Base-by-base conservation (phyloP, 768 basidiomycete species). In the Mycena albidolilacea region DNA sequence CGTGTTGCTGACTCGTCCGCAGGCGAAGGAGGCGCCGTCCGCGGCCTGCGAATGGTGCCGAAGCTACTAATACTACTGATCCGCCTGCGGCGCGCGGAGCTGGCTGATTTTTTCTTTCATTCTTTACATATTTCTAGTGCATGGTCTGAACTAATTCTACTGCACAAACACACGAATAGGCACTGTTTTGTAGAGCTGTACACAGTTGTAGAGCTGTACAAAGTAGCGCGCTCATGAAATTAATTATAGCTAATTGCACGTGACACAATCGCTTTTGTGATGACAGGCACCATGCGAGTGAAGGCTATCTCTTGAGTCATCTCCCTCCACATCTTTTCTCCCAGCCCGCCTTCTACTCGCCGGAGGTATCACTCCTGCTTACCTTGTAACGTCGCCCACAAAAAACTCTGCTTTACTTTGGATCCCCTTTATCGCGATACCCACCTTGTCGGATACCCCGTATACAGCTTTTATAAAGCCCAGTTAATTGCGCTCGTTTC, bases 401-500 rank as follows among this genome's bases (percentile, higher is more conserved):
- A 21, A 52, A 54, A 11, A 30, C 64, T 19, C 63, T 37, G 14
- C 19, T 48, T 38, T 37, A 64, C 14, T 19, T 48, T 17, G 46
- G 46, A 48, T 48, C 21, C 67, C 67, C 60, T 64, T 69, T n/a
- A 63, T 71, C 69, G 64, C 50, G 62, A 67, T 63, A 58, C 70
- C 67, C 58, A 54, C n/a, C 39, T 21, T 41, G 21, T 19, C 48
- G 38, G 30, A 71, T 44, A 66, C 58, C 58, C 58, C 10, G 35
- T 63, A 41, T 23, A 67, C 66, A 30, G 43, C 71, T 57, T 41
- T 41, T 57, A 61, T 65, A 67, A 67, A 58, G 63, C 62, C 57
- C 72, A 69, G 64, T 64, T 44, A 61, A 71, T 74, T 69, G 81
- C 79, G 58, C 68, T 30, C 30, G 30, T 30, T 30, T 30, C 30